These are phyloP conservation scores for Pichia exigua DNA, from an alignment of 805 yeast species.

Conservation along the genomic window DNA sequence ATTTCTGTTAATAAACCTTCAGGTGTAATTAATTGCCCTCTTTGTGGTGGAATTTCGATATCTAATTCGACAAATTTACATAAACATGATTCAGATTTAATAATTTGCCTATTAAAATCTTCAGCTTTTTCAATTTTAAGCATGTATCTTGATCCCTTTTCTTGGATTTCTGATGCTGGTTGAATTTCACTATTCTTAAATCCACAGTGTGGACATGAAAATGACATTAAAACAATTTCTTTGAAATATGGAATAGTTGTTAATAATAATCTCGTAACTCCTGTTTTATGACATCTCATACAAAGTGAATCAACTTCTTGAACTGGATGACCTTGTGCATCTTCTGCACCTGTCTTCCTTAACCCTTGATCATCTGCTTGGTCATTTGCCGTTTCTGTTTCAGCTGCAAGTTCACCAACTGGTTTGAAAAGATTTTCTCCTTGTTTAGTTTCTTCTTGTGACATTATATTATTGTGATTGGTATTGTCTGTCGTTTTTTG, in stretches of 20 bases:
- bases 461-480: constrained; percentile 6
- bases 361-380: constrained; percentile 25
- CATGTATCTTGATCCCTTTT: constrained; percentile 71
- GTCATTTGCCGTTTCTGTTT: constrained; percentile 23
- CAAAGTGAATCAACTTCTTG: constrained; percentile 93
- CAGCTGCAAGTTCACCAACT: constrained; percentile 54
- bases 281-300: constrained; percentile 88
- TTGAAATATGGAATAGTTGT: constrained; percentile 89
- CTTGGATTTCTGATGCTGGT: constrained; percentile 90
- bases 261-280: constrained; percentile 72
- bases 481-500: constrained; percentile 16
- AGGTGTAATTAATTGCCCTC: constrained; percentile 87
- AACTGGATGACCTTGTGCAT: constrained; percentile 86
- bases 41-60: constrained; percentile 89
- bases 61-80: constrained; percentile 79
- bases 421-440: constrained; percentile 43
- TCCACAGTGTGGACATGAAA: constrained; percentile 92
- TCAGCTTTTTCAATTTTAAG: constrained; percentile 57
- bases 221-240: constrained; percentile 89
- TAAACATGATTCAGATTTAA: constrained; percentile 80
- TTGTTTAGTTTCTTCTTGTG: constrained; percentile 15
- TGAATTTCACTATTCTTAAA: constrained; percentile 88
- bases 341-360: constrained; percentile 66
- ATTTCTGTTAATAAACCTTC: constrained; percentile 86
- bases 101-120: constrained; percentile 85